Percentiles rank a stretch among this genome's conserved stretches.
These are phyloP conservation scores for Lippia alba DNA, from an alignment of 305 asterid genomes.

Conservation along the genomic window DNA sequence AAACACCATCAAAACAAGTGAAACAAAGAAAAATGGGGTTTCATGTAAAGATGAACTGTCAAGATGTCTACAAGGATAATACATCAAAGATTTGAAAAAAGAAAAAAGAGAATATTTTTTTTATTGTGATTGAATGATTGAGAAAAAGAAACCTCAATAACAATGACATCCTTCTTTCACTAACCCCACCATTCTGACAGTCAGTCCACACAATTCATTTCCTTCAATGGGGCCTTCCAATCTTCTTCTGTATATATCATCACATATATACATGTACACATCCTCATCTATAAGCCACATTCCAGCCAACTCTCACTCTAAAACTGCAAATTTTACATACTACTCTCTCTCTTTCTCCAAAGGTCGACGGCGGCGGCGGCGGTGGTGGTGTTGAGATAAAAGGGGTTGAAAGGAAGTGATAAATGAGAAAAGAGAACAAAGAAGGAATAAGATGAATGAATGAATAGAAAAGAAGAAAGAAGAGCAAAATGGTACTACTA, in stretches of 20 bases:
- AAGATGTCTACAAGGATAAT: constrained; percentile 34
- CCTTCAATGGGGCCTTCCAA: constrained; percentile 40
- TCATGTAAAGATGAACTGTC: constrained; percentile 36
- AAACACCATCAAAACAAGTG: neutral
- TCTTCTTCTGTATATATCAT: constrained; percentile 47
- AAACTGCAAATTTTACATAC: constrained; percentile 40
- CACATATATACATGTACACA: constrained; percentile 57
- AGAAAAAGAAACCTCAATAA: constrained; percentile 39
- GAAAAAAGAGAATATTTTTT: neutral
- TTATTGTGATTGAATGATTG: constrained; percentile 42
- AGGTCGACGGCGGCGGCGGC: neutral
- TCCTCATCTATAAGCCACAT: constrained; percentile 47
- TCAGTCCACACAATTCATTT: constrained; percentile 39
- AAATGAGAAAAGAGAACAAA: constrained; percentile 18
- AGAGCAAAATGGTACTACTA: constrained; percentile 52
- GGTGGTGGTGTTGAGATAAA: constrained; percentile 8
- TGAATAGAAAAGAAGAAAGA: constrained; percentile 42
- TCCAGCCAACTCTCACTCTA: constrained; percentile 42
- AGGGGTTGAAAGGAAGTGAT: constrained; percentile 19
- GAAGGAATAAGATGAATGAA: constrained; percentile 56
- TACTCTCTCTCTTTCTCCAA: too few relatives aligned
- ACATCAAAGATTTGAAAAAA: constrained; percentile 25
- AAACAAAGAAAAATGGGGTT: constrained; percentile 4
- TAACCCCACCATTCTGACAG: constrained; percentile 25
- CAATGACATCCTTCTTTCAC: constrained; percentile 44